Conservation (phyloP, 768 basidiomycete genomes). For the Dioszegia crocea region DNA sequence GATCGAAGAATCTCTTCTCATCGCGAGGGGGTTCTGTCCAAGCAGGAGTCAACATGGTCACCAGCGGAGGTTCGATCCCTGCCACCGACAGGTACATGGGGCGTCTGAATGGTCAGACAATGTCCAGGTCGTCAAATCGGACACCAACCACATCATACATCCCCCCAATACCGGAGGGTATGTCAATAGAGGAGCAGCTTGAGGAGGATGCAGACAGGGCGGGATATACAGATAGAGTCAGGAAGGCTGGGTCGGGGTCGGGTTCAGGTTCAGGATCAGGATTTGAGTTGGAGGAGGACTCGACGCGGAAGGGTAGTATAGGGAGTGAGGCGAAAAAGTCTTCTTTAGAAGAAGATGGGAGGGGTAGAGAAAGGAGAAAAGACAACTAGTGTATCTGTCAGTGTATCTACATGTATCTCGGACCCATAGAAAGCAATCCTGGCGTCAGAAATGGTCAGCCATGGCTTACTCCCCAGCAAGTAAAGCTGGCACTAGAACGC, state of each 20-base stretch:
- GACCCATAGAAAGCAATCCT: too few relatives aligned
- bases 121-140: not conserved
- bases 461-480: too few relatives aligned
- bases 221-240: not conserved
- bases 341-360: not conserved
- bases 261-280: not conserved
- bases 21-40: not conserved
- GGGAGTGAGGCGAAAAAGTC: not conserved
- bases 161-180: not conserved
- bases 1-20: not conserved
- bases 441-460: too few relatives aligned
- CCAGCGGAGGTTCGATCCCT: not conserved
- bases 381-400: not conserved
- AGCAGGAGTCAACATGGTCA: not conserved
- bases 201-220: not conserved
- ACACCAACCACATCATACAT: slow-evolving; percentile 6
- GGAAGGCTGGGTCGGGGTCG: not conserved
- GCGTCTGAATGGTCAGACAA: not conserved
- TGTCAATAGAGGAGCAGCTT: not conserved
- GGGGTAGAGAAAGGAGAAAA: slow-evolving; percentile 6
- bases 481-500: too few relatives aligned
- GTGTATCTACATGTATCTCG: not conserved
- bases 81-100: not conserved
- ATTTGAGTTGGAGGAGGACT: slow-evolving; percentile 3
- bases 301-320: slow-evolving; percentile 4